Evolutionary conservation across 2,329 filamentous ascomycete genomes (phyloP), one percentile per base, ranked within the genome.

Genomic region (Fusarium denticulatum): DNA sequence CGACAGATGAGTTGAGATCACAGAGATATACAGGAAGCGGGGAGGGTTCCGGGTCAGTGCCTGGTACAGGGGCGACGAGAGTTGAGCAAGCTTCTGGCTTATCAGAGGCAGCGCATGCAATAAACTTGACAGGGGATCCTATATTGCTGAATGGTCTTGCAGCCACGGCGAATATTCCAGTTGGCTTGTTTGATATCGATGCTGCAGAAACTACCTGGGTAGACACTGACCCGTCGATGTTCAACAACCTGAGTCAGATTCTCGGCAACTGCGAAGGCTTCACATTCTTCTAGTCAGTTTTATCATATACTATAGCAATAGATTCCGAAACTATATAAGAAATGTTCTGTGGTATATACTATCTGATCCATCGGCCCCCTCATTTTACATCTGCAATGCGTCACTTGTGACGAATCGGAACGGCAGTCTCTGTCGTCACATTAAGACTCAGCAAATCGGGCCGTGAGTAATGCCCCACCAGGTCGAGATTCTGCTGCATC

Each of bases 201-300:
- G 7, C 24, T 20, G 24, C 24, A 0, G 16, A 26, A 5, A 45
- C 11, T 5, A 26, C 24, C 12, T 26, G 43, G 18, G 1, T 5
- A 0, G 43, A 26, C 12, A 45, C 43, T 20, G 24, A 45, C 5
- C 43, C 24, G 3, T 45, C 43, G 20, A 18, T 45, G 24, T 45
- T 26, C 7, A 45, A 45, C 5, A 45, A 26, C 18, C 12, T 45
- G 12, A 26, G 43, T 7, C 43, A 45, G 2, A 45, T 45, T 20
- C 43, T 45, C 13, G 43, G 43, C 4, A 45, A 26, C 24, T 45
- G 43, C 24, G 24, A 45, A 10, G 14, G 12, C 24, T 26, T 45
- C 5, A 45, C 24, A 10, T 45, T 45, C 24, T 45, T 45, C 18
- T 45, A 42, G 14, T 13, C 7, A n/a, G 7, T 13, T 39, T 6